Evolutionary conservation across 2,329 filamentous ascomycete species (phyloP).

Genomic region (Beauveria sp.): DNA sequence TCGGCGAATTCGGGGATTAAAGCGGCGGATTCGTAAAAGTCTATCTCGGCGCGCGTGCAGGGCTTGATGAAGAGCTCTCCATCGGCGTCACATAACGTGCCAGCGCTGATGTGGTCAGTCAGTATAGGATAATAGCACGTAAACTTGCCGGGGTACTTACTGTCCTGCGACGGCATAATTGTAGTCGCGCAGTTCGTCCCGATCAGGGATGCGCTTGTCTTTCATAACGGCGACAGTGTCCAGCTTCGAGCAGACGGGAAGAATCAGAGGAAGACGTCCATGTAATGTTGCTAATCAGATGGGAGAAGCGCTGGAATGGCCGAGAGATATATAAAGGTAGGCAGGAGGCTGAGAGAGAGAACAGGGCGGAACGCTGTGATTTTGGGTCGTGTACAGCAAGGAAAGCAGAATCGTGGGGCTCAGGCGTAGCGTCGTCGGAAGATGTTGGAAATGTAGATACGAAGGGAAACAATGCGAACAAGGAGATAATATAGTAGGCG

Average conservation of each 20-base stretch:
- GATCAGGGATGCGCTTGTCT: conserved; percentile 41
- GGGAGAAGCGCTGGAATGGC: not conserved
- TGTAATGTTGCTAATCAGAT: not conserved
- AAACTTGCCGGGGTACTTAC: conserved; percentile 41
- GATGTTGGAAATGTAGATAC: not conserved
- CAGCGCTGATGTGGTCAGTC: conserved; percentile 54
- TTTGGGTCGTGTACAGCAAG: not conserved
- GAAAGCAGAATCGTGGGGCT: not conserved
- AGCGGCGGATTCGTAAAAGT: conserved; percentile 74
- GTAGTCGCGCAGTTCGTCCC: conserved; percentile 59
- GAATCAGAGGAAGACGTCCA: not conserved
- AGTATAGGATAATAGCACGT: not conserved
- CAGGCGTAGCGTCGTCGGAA: not conserved
- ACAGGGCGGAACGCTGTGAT: not conserved
- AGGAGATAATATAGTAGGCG: not conserved
- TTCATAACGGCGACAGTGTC: conserved; percentile 17
- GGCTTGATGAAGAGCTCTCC: conserved; percentile 92
- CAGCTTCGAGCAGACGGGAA: not conserved
- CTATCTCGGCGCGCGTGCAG: conserved; percentile 76
- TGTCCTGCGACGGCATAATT: conserved; percentile 76
- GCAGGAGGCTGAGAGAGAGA: not conserved
- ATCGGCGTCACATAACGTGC: conserved; percentile 75
- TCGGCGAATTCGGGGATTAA: conserved; percentile 66
- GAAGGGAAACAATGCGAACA: not conserved
- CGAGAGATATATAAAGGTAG: not conserved